A percentile compares a stretch with the other conserved stretches of the same genome.
phyloP scores from a whole-genome alignment of 257 asterid genomes.

The Solanum etuberosum region DNA sequence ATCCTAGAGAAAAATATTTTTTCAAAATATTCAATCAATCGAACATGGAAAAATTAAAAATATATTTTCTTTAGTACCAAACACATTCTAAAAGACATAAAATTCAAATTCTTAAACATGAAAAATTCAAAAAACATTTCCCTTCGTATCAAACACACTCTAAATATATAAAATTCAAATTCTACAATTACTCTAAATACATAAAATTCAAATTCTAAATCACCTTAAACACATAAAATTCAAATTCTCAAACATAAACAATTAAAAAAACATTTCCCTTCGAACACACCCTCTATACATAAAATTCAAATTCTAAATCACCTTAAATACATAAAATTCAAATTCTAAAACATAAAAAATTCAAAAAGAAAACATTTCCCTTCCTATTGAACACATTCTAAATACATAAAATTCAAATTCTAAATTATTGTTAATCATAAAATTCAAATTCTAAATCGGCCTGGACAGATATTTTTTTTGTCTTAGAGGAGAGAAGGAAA shows the following conservation, averaged over 20 bases:
- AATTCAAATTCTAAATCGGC: too few relatives aligned
- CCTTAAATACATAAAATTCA: background rate
- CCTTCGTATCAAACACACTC: background rate
- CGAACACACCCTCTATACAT: too few relatives aligned
- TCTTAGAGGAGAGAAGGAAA: background rate
- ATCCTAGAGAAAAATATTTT: background rate
- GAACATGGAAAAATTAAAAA: too few relatives aligned
- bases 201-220: too few relatives aligned
- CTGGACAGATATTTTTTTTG: background rate
- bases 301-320: background rate
- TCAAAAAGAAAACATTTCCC: background rate
- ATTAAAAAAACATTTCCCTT: too few relatives aligned
- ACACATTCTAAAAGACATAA: too few relatives aligned
- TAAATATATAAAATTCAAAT: background rate
- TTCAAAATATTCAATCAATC: too few relatives aligned
- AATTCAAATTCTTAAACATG: too few relatives aligned
- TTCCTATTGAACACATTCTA: background rate
- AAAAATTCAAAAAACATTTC: background rate
- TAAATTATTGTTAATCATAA: too few relatives aligned
- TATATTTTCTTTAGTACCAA: too few relatives aligned
- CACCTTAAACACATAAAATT: background rate
- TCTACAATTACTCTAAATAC: accelerated
- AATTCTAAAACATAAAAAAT: background rate
- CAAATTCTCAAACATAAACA: background rate
- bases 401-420: background rate